Evolutionary conservation across 1,284 basidiomycete genomes (phyloP).

Genomic region (Malassezia dermatis): DNA sequence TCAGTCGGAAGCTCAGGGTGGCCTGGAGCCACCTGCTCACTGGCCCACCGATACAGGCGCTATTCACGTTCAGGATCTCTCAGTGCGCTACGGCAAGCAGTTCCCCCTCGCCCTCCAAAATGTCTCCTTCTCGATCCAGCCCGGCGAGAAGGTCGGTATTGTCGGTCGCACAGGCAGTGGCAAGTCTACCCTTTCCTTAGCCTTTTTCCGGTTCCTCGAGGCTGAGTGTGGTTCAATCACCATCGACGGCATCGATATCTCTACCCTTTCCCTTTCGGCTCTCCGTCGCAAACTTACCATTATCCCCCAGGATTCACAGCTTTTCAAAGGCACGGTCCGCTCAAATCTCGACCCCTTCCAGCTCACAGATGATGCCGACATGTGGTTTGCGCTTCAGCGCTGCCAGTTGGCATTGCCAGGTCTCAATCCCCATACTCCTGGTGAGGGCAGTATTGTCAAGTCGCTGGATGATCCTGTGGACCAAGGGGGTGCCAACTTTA

Average conservation of each 20-base stretch:
- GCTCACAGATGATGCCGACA: conserved; percentile 59
- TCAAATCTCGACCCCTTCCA: conserved; percentile 57
- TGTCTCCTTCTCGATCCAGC: conserved; percentile 38
- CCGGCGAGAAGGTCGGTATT: conserved; percentile 46
- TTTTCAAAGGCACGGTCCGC: conserved; percentile 44
- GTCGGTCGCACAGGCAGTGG: conserved; percentile 64
- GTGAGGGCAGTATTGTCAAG: conserved; percentile 50
- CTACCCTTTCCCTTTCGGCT: conserved; percentile 73
- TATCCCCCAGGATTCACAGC: conserved; percentile 70
- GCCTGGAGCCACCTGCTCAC: conserved; percentile 40
- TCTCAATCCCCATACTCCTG: conserved; percentile 20
- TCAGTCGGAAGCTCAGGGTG: conserved; percentile 30
- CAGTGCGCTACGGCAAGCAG: conserved; percentile 45
- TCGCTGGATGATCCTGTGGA: conserved; percentile 52
- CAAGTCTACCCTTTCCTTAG: conserved; percentile 78
- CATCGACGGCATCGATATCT: conserved; percentile 80
- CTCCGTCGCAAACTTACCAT: conserved; percentile 71
- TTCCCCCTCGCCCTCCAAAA: conserved; percentile 39
- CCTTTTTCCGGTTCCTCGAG: conserved; percentile 90
- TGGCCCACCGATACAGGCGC: conserved; percentile 43
- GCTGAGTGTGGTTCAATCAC: conserved; percentile 67
- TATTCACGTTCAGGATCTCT: conserved; percentile 40
- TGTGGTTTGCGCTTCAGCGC: conserved; percentile 53
- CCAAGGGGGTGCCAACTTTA: conserved; percentile 52
- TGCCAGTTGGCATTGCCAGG: conserved; percentile 48